Evolutionary conservation across 1,139 yeast genomes (phyloP), one percentile per base, ranked within the genome.

Genomic region (Saccharomyces hybrid): DNA sequence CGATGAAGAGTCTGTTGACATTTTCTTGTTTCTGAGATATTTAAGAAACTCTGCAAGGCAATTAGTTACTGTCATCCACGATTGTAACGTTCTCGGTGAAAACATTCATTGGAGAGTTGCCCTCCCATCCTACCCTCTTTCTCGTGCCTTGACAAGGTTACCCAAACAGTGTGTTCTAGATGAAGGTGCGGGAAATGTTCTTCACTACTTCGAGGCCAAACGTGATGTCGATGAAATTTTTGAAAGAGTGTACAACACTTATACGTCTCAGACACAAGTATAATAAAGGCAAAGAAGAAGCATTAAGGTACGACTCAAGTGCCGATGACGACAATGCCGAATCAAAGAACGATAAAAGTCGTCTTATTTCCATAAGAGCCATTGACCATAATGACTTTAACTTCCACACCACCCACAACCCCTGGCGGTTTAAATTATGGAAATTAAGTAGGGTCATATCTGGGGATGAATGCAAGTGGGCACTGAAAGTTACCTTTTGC

Each of bases 161-260:
- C 75, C 79, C 0, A 64, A 64, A 32, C 78, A 74, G 54, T 76
- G 77, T 56, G 65, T 75, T 4, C 71, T 73, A 48, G 82, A 78
- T 61, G 74, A 76, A 56, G 82, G 82, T 27, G 77, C 78, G 1
- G 74, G 74, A 42, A 70, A 73, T 21, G 74, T 76, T 4, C 69
- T 73, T 26, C 72, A 73, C 51, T 78, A 76, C 57, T 71, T 70
- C 55, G 78, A 75, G 53, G 71, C 76, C 1, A 73, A 74, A 52
- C 54, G 67, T 12, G 81, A 76, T 52, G 80, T 80, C 6, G 81
- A 78, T 51, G 79, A 78, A 50, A 73, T 77, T 0, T 75, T 78
- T 57, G 79, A 77, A 54, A 72, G 73, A 55, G 66, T 74, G 6
- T 73, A 73, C 59, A 71, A 74, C 57, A 59, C 74, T 24, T 75